Conservation (phyloP, 176 grass and related monocot genomes). For the Oryza punctata region DNA sequence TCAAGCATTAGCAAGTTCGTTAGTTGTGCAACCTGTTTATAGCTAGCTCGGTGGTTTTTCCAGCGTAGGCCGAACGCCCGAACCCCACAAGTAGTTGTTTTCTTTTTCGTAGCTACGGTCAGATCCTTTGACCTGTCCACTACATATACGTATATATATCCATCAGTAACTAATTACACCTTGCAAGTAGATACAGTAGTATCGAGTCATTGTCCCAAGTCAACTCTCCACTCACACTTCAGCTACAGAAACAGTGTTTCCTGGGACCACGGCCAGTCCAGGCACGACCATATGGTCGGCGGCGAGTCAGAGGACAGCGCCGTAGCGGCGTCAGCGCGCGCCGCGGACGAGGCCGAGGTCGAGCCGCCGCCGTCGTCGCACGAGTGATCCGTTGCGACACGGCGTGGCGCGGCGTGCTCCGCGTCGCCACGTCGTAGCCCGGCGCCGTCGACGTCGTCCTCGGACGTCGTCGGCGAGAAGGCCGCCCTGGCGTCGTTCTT, state of each 20-base stretch:
- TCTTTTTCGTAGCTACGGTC: background rate
- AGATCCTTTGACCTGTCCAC: background rate
- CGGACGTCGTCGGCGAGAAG: background rate
- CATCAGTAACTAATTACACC: background rate
- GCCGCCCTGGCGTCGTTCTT: background rate
- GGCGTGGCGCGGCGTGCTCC: background rate
- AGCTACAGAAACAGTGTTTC: conserved; percentile 31
- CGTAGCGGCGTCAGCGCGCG: background rate
- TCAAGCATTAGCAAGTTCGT: background rate
- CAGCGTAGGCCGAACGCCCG: background rate
- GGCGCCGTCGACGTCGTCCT: background rate
- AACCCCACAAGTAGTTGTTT: background rate
- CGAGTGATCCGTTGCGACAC: background rate
- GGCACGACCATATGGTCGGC: conserved; percentile 21
- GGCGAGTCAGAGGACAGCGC: conserved; percentile 25
- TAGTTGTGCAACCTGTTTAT: background rate
- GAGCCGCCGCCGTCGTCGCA: conserved; percentile 26
- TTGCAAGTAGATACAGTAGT: background rate
- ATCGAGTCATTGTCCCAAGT: background rate
- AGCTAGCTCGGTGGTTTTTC: background rate
- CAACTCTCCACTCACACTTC: background rate
- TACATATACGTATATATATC: background rate
- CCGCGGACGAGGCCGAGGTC: background rate
- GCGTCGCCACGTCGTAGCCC: background rate
- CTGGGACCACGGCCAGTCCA: conserved; percentile 36